These are phyloP conservation scores for Pezicula neosporulosa DNA, from an alignment of 2,329 filamentous ascomycete species.

Conservation along the genomic window DNA sequence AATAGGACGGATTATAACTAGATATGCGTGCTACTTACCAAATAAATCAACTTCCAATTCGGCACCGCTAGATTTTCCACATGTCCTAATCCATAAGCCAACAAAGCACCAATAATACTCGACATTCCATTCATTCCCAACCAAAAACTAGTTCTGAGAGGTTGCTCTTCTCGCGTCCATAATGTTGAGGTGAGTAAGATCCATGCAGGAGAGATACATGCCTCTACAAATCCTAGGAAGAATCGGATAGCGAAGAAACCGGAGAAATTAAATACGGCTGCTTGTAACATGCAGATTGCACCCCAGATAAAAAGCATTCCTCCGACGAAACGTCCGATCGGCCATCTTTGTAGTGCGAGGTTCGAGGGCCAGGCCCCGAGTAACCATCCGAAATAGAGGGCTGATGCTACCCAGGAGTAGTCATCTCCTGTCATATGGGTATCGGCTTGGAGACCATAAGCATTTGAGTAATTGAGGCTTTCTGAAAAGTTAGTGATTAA, in stretches of 20 bases:
- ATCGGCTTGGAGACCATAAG: constrained; percentile 38
- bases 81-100: constrained; percentile 65
- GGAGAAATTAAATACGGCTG: constrained; percentile 39
- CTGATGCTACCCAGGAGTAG: constrained; percentile 41
- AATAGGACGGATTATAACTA: no score
- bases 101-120: constrained; percentile 55
- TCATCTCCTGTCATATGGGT: constrained; percentile 36
- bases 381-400: constrained; percentile 41
- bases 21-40: constrained; percentile 41
- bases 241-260: constrained; percentile 65
- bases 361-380: constrained; percentile 36
- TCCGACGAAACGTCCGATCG: constrained; percentile 38
- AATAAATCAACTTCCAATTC: constrained; percentile 67
- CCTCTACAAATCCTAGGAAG: constrained; percentile 55
- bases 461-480: constrained; percentile 34
- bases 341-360: constrained; percentile 36
- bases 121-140: constrained; percentile 48
- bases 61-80: constrained; percentile 47
- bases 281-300: constrained; percentile 12
- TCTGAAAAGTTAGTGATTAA: background rate
- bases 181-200: constrained; percentile 57
- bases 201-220: constrained; percentile 60
- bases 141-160: constrained; percentile 62
- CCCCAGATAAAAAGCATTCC: constrained; percentile 42
- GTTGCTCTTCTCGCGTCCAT: constrained; percentile 63